phyloP scores from a whole-genome alignment of 2,329 filamentous ascomycete species.

The Nemania diffusa region DNA sequence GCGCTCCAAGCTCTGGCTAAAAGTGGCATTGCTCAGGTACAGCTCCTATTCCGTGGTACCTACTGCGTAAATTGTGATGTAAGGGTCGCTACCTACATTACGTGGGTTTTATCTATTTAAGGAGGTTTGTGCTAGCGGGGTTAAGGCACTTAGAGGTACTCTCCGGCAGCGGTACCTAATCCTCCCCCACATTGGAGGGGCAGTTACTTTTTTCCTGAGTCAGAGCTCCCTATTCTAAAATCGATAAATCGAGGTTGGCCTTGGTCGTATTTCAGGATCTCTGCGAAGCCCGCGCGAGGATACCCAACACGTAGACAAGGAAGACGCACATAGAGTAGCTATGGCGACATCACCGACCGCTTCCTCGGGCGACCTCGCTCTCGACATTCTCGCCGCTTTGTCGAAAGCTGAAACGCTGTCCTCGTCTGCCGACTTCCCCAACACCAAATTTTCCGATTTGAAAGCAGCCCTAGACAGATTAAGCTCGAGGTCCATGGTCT shows the following conservation, averaged over 20 bases:
- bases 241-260: background rate
- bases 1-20: background rate
- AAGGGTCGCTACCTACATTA: no score
- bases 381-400: constrained; percentile 21
- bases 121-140: no score
- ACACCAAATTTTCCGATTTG: constrained; percentile 19
- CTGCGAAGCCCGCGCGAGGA: background rate
- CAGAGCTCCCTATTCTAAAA: constrained; percentile 13
- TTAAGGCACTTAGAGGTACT: no score
- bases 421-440: constrained; percentile 18
- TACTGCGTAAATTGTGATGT: no score
- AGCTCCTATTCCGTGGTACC: no score
- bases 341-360: constrained; percentile 13
- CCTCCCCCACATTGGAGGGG: constrained; percentile 26
- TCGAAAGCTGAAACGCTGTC: constrained; percentile 18
- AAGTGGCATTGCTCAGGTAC: no score
- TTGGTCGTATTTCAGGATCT: background rate
- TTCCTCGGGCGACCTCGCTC: constrained; percentile 14
- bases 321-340: background rate
- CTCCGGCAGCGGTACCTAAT: background rate
- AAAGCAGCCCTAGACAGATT: constrained; percentile 30
- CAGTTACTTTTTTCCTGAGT: constrained; percentile 22
- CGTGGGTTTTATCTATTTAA: no score
- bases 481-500: constrained; percentile 20
- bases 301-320: background rate